These are phyloP conservation scores for Trichoderma koningii DNA, from an alignment of 2,329 filamentous ascomycete genomes.

Conservation along the genomic window DNA sequence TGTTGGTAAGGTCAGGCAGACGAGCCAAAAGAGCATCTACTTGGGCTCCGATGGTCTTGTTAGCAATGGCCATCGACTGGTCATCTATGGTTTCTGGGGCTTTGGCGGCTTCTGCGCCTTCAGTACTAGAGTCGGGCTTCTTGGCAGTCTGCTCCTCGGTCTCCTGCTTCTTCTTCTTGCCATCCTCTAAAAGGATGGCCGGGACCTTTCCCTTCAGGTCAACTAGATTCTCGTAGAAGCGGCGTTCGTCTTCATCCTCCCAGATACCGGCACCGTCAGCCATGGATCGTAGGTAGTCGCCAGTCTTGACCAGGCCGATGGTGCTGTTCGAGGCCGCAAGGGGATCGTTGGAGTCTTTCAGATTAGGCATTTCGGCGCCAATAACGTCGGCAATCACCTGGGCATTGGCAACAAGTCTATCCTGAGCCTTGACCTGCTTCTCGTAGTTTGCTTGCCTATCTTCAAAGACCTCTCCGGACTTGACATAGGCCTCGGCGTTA, in stretches of 20 bases:
- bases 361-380: slow-evolving; percentile 87
- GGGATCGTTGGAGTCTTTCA: slow-evolving; percentile 78
- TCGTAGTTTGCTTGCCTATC: slow-evolving; percentile 96
- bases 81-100: slow-evolving; percentile 66
- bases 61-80: slow-evolving; percentile 89
- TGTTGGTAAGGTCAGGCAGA: slow-evolving; percentile 87
- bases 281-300: slow-evolving; percentile 88
- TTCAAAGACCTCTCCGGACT: slow-evolving; percentile 97
- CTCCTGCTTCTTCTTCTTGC: slow-evolving; percentile 80
- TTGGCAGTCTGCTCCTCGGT: slow-evolving; percentile 80
- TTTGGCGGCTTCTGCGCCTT: slow-evolving; percentile 55
- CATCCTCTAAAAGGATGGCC: slow-evolving; percentile 87
- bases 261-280: slow-evolving; percentile 92
- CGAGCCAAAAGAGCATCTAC: slow-evolving; percentile 87
- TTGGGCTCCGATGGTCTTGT: slow-evolving; percentile 96
- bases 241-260: slow-evolving; percentile 97
- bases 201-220: slow-evolving; percentile 96
- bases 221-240: slow-evolving; percentile 96
- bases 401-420: slow-evolving; percentile 85
- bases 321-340: slow-evolving; percentile 68
- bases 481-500: slow-evolving; percentile 97
- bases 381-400: slow-evolving; percentile 88
- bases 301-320: slow-evolving; percentile 91
- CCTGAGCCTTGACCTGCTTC: slow-evolving; percentile 87
- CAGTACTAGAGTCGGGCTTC: slow-evolving; percentile 59